These are phyloP conservation scores for Agrocybe pediades DNA, from an alignment of 768 basidiomycete genomes.

Conservation along the genomic window DNA sequence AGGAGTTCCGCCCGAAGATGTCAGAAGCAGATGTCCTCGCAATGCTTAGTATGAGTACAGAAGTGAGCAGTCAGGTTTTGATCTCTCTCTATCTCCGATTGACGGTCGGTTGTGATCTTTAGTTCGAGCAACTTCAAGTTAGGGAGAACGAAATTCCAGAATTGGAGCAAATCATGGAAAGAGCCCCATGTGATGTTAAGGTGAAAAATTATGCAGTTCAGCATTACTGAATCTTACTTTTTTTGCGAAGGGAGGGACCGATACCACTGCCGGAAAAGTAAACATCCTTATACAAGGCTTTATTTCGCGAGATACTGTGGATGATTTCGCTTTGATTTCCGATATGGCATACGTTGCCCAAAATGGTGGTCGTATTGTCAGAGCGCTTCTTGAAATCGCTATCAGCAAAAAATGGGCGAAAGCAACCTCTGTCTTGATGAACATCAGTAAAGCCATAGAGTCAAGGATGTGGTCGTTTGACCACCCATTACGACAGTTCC, in stretches of 20 bases:
- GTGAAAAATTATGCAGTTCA: conserved; percentile 37
- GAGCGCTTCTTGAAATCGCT: conserved; percentile 94
- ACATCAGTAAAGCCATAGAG: conserved; percentile 92
- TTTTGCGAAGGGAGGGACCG: conserved; percentile 52
- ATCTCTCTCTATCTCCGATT: background rate
- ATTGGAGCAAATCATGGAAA: conserved; percentile 67
- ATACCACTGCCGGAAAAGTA: conserved; percentile 74
- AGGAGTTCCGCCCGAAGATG: conserved; percentile 78
- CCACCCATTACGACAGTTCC: conserved; percentile 84
- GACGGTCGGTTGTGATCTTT: conserved; percentile 5
- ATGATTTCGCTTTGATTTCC: conserved; percentile 96
- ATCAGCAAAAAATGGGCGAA: conserved; percentile 92
- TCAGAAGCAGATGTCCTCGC: conserved; percentile 88
- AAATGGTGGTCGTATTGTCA: conserved; percentile 91
- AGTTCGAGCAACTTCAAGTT: conserved; percentile 96
- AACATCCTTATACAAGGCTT: conserved; percentile 92
- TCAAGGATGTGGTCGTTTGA: conserved; percentile 94
- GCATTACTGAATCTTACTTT: background rate
- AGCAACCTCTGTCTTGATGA: conserved; percentile 77
- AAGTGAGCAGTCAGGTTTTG: conserved; percentile 49
- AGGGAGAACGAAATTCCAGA: conserved; percentile 90
- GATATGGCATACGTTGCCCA: conserved; percentile 94
- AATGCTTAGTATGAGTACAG: conserved; percentile 88
- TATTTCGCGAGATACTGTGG: conserved; percentile 78
- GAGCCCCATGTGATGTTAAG: conserved; percentile 79